A percentile compares a stretch with the other conserved stretches of the same genome.
Evolutionary conservation across 1,284 basidiomycete species (phyloP).

Genomic region (Peniophora sp.): DNA sequence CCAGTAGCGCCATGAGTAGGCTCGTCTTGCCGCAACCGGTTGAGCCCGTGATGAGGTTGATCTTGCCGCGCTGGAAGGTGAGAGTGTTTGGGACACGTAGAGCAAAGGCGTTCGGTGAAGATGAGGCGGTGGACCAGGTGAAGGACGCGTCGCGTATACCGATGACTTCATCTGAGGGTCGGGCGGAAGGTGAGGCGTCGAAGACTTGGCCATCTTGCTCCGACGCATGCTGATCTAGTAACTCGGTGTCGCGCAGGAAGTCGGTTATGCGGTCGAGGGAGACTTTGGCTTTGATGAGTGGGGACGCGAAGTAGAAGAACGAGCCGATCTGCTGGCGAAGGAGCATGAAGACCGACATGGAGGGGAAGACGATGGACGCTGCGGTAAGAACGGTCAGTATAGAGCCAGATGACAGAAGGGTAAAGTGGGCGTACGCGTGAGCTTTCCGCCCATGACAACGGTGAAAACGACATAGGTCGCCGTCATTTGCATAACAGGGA

Average conservation of each 20-base stretch:
- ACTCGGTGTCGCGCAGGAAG: conserved; percentile 41
- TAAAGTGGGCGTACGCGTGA: conserved; percentile 19
- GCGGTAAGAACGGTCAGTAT: conserved; percentile 7
- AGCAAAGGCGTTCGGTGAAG: conserved; percentile 30
- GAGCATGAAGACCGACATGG: conserved; percentile 30
- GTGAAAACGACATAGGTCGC: conserved; percentile 18
- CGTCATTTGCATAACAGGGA: conserved; percentile 41
- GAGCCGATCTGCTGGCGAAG: conserved; percentile 18
- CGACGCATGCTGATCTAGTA: conserved; percentile 36
- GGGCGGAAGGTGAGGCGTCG: conserved; percentile 14
- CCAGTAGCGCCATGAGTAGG: conserved; percentile 47
- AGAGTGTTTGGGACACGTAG: conserved; percentile 45
- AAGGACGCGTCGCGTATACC: conserved; percentile 35
- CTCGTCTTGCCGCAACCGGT: conserved; percentile 48
- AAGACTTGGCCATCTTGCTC: conserved; percentile 13
- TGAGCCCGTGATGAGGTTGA: conserved; percentile 62
- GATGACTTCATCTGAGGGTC: conserved; percentile 19
- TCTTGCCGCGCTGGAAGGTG: conserved; percentile 44
- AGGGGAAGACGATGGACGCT: conserved; percentile 32
- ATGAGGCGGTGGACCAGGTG: conserved; percentile 25
- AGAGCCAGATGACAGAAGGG: conserved; percentile 14
- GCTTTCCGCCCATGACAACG: conserved; percentile 21
- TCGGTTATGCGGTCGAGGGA: conserved; percentile 38
- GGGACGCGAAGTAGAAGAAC: conserved; percentile 19
- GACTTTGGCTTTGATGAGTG: conserved; percentile 32